Percentiles rank a stretch among this genome's conserved stretches.
Conservation (phyloP, 2,329 filamentous ascomycete species). For the Alternaria solani region DNA sequence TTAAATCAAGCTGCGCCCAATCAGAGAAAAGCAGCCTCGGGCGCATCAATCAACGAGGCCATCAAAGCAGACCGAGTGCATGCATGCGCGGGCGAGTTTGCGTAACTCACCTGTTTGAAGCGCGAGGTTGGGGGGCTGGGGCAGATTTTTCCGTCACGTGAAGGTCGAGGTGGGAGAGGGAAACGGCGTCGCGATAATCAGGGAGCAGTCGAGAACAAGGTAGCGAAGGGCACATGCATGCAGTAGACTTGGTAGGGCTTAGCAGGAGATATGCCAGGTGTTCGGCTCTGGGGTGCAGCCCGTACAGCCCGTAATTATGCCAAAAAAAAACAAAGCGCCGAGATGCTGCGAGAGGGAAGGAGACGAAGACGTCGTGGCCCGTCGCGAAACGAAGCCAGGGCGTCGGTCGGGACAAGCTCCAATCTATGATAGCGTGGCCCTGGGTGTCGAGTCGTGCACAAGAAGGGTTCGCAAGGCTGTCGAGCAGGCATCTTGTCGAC, state of each 20-base stretch:
- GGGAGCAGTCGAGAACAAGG: constrained; percentile 11
- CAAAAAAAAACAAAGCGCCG: constrained; percentile 7
- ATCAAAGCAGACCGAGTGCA: constrained; percentile 24
- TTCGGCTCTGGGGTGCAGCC: constrained; percentile 27
- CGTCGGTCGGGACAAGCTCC: constrained; percentile 32
- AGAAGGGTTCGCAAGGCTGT: constrained; percentile 12
- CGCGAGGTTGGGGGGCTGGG: constrained; percentile 12
- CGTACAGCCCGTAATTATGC: constrained; percentile 10
- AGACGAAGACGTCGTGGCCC: constrained; percentile 33
- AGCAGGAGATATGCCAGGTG: constrained; percentile 33
- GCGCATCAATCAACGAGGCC: constrained; percentile 24
- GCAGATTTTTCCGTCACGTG: constrained; percentile 20
- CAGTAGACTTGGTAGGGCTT: constrained; percentile 40
- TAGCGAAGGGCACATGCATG: constrained; percentile 16
- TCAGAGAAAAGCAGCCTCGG: constrained; percentile 24
- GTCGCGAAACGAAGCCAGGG: constrained; percentile 27
- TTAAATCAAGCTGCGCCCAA: constrained; percentile 29
- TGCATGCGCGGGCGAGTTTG: constrained; percentile 6
- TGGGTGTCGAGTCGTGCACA: constrained; percentile 22
- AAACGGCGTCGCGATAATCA: background rate
- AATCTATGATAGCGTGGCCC: constrained; percentile 33
- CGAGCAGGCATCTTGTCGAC: background rate
- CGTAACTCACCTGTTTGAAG: constrained; percentile 12
- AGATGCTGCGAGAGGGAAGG: constrained; percentile 1
- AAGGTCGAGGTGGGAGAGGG: constrained; percentile 8